phyloP scores from a whole-genome alignment of 306 rosid genomes.

The Spatholobus suberectus region DNA sequence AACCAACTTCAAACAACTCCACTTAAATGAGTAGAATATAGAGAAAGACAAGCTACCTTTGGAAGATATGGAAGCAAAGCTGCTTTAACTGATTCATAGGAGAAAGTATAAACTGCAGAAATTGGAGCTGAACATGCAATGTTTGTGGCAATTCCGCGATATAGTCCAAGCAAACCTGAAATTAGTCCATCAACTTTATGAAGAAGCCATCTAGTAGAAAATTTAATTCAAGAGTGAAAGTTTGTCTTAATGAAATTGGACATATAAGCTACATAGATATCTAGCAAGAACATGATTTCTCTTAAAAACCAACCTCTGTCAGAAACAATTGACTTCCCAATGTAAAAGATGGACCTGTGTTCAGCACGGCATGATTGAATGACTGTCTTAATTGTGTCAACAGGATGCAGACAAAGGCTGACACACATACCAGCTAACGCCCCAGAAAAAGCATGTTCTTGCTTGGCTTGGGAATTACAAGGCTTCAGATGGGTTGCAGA shows the following conservation, averaged over 20 bases:
- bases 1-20: conserved; percentile 20
- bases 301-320: conserved; percentile 75
- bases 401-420: conserved; percentile 92
- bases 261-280: conserved; percentile 25
- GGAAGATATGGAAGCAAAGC: conserved; percentile 85
- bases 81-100: conserved; percentile 92
- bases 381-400: conserved; percentile 94
- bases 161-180: conserved; percentile 91
- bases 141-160: conserved; percentile 89
- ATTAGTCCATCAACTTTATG: conserved; percentile 40
- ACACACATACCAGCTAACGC: conserved; percentile 93
- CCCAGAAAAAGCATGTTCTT: conserved; percentile 94
- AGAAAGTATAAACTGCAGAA: conserved; percentile 90
- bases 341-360: conserved; percentile 73
- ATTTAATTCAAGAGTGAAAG: conserved; percentile 32
- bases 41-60: conserved; percentile 58
- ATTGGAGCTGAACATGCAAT: conserved; percentile 92
- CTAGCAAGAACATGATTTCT: conserved; percentile 15
- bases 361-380: conserved; percentile 76
- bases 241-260: conserved; percentile 21
- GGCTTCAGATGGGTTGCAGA: conserved; percentile 49
- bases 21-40: conserved; percentile 28
- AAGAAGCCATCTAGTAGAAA: conserved; percentile 25
- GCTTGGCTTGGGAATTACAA: conserved; percentile 59
- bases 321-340: conserved; percentile 85